These are phyloP conservation scores for Thermomyces lanuginosus DNA, from an alignment of 2,329 filamentous ascomycete genomes.

Conservation along the genomic window DNA sequence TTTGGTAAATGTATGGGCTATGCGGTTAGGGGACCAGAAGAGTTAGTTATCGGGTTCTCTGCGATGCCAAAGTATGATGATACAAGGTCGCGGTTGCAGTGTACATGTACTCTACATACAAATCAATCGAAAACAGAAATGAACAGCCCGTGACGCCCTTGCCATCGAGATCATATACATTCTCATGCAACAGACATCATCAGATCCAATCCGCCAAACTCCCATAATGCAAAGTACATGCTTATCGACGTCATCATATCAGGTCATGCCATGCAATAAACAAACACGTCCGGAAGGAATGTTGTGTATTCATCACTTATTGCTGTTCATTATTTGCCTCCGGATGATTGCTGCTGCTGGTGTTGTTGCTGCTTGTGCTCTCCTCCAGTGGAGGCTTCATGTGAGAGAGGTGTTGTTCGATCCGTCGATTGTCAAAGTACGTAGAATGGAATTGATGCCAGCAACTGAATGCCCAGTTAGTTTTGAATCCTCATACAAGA, in stretches of 20 bases:
- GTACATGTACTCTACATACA: no score
- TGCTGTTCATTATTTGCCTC: conserved; percentile 5
- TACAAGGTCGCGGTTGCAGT: no score
- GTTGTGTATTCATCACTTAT: neutral
- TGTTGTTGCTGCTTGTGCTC: conserved; percentile 7
- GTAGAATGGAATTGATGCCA: conserved; percentile 31
- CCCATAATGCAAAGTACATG: no score
- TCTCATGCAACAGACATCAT: no score
- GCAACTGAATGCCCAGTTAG: conserved; percentile 17
- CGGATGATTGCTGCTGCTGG: conserved; percentile 10
- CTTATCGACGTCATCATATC: neutral
- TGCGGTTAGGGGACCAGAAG: no score
- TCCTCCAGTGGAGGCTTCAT: conserved; percentile 9
- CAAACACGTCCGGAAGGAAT: neutral
- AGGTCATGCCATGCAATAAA: neutral
- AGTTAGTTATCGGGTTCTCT: no score
- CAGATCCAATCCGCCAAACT: no score
- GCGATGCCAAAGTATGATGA: no score
- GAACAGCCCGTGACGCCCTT: neutral
- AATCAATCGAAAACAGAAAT: no score
- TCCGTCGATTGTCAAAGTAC: conserved; percentile 15
- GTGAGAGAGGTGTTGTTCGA: conserved; percentile 12
- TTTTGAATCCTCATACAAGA: neutral
- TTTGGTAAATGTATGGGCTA: no score
- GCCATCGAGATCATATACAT: neutral